Base-by-base conservation (phyloP, 768 basidiomycete species). In the Podaxis mareebaensis region DNA sequence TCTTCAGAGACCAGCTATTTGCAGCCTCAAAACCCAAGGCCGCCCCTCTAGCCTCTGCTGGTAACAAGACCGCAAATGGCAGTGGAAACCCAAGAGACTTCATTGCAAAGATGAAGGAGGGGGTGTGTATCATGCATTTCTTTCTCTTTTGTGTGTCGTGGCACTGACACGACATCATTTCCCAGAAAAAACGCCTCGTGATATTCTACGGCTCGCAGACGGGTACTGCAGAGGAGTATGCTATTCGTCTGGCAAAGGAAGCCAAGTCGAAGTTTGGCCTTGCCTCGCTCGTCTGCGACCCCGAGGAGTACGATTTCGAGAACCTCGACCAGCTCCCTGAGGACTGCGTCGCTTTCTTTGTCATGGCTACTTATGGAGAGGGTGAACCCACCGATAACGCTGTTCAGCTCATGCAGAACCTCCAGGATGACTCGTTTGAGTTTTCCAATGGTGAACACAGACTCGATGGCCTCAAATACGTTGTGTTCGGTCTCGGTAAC, bases 161-260 rank as follows among this genome's bases (percentile, higher is more conserved):
- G 30, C 64, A 51, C 59, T 69, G 64, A 44, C 65, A 57, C 39
- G 11, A 51, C 26, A 51, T 17, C 61, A 30, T 58, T 28, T 52
- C 64, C 42, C 71, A 98, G 96, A 96, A 96, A 86, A 98, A 97
- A 76, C 93, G 95, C 65, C 80, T 96, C 15, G 92, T 93, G 69
- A 98, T 99, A 71, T 96, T 99, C 75, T 99, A 97, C 72, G 96
- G 96, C 63, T 98, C 96, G 22, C 96, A 99, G 73, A 99, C 96
- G 0, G 96, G 96, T 62, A 99, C 96, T 15, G 96, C 96, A 2
- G 97, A 99, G 76, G 96, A 99, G 75, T 97, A 96, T 68, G 96
- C 96, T 46, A 95, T 96, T 68, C 92, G 97, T 74, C 85, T 99
- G 10, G 96, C 96, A 13, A 99, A 99, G 79, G 96, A 99, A 74